phyloP scores from a whole-genome alignment of 23 red algal species.

The Cyanidioschyzon merolae region DNA sequence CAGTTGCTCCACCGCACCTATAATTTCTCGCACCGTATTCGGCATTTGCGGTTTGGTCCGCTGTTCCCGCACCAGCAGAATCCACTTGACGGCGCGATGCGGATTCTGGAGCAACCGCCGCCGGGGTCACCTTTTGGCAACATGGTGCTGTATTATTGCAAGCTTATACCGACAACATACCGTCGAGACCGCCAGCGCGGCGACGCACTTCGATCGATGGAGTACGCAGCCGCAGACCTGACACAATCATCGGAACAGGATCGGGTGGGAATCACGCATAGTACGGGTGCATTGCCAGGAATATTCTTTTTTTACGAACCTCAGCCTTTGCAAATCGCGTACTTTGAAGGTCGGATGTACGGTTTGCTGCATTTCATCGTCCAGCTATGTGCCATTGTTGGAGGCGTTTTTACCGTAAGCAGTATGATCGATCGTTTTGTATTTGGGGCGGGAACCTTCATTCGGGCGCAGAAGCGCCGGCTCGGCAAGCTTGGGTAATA shows the following conservation, averaged over 20 bases:
- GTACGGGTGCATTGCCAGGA: conserved; percentile 28
- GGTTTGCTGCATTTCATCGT: conserved; percentile 84
- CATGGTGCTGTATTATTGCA: conserved; percentile 73
- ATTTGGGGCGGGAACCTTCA: not conserved
- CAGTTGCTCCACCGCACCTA: conserved; percentile 27
- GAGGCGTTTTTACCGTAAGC: conserved; percentile 70
- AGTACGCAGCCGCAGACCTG: conserved; percentile 59
- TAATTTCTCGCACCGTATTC: conserved; percentile 63
- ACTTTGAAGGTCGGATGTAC: conserved; percentile 21
- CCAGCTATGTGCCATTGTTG: conserved; percentile 87
- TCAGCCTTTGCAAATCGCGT: conserved; percentile 64
- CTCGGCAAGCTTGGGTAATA: conserved; percentile 24
- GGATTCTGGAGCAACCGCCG: not conserved
- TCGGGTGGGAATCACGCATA: conserved; percentile 24
- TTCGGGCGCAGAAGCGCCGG: conserved; percentile 22
- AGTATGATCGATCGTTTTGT: conserved; percentile 41
- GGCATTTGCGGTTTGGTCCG: conserved; percentile 60
- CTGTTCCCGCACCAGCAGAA: conserved; percentile 60
- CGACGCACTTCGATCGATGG: not conserved
- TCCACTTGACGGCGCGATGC: conserved; percentile 54
- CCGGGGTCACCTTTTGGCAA: conserved; percentile 9
- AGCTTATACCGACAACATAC: conserved; percentile 78
- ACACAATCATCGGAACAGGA: conserved; percentile 23
- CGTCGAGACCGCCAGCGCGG: not conserved
- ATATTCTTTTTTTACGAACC: conserved; percentile 82